phyloP scores from a whole-genome alignment of 257 asterid species.

The Rubia yunnanensis region DNA sequence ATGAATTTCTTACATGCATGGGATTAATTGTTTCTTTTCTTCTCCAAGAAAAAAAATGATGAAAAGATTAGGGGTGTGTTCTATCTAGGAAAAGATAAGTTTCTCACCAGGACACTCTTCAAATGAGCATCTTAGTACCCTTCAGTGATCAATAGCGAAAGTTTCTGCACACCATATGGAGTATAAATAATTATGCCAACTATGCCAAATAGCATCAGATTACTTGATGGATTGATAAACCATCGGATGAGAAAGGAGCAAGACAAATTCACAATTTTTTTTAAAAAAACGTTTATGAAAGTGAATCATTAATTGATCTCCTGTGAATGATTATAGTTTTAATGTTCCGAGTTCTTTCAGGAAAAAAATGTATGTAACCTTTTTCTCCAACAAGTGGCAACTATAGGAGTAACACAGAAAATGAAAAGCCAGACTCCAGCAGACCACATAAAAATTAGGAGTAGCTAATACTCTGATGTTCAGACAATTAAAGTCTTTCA shows the following conservation, averaged over 20 bases:
- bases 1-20: too few relatives aligned
- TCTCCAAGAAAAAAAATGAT: not conserved
- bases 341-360: not conserved
- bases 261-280: not conserved
- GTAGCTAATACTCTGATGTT: too few relatives aligned
- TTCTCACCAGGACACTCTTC: constrained; percentile 73
- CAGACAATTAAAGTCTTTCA: not conserved
- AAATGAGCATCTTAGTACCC: constrained; percentile 92
- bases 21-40: not conserved
- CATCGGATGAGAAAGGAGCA: not conserved
- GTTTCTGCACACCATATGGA: constrained; percentile 35
- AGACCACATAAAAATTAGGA: not conserved
- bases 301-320: not conserved
- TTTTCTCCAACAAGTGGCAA: not conserved
- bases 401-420: not conserved
- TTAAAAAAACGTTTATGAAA: not conserved
- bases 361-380: not conserved
- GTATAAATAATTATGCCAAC: too few relatives aligned
- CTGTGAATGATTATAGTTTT: too few relatives aligned
- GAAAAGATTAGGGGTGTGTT: not conserved
- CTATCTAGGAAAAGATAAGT: not conserved
- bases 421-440: not conserved
- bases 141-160: constrained; percentile 74
- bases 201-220: not conserved
- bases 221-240: not conserved